Evolutionary conservation across 2,329 filamentous ascomycete genomes (phyloP).

Genomic region (Fusarium graminum): DNA sequence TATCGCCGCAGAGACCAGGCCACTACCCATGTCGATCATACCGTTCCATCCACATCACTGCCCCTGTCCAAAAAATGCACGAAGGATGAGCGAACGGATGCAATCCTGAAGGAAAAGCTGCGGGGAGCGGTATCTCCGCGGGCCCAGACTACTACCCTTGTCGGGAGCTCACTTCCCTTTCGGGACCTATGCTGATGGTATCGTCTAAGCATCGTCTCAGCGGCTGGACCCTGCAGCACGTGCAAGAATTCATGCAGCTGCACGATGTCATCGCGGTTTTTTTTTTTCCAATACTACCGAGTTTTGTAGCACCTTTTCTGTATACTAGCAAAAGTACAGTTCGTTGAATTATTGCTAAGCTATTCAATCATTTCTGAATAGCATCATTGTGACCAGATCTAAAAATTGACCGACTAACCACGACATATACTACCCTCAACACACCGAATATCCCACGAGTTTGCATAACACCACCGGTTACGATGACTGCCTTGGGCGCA

Average conservation of each 20-base stretch:
- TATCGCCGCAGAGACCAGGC: too few relatives aligned
- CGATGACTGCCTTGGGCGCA: slow-evolving; percentile 8
- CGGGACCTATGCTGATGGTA: slow-evolving; percentile 7
- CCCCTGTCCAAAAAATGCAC: too few relatives aligned
- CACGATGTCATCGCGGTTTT: slow-evolving; percentile 9
- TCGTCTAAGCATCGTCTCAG: slow-evolving; percentile 14
- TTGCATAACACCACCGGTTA: slow-evolving; percentile 11
- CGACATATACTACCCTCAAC: slow-evolving; percentile 9
- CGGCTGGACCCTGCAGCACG: slow-evolving; percentile 12
- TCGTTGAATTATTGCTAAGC: slow-evolving; percentile 11
- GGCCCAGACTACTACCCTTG: slow-evolving; percentile 5
- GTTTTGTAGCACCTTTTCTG: slow-evolving; percentile 12
- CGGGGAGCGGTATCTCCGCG: background rate
- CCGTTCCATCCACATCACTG: too few relatives aligned
- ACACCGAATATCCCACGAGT: slow-evolving; percentile 10
- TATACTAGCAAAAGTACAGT: slow-evolving; percentile 11
- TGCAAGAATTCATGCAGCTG: slow-evolving; percentile 12
- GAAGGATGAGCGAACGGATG: slow-evolving; percentile 4
- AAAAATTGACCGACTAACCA: slow-evolving; percentile 7
- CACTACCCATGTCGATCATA: too few relatives aligned
- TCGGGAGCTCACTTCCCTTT: slow-evolving; percentile 12
- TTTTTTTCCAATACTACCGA: slow-evolving; percentile 9
- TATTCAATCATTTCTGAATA: slow-evolving; percentile 11
- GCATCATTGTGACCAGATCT: slow-evolving; percentile 10
- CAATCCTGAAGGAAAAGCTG: slow-evolving; percentile 6